phyloP scores from a whole-genome alignment of 495 filamentous ascomycete species.

The Penicillium manginii region DNA sequence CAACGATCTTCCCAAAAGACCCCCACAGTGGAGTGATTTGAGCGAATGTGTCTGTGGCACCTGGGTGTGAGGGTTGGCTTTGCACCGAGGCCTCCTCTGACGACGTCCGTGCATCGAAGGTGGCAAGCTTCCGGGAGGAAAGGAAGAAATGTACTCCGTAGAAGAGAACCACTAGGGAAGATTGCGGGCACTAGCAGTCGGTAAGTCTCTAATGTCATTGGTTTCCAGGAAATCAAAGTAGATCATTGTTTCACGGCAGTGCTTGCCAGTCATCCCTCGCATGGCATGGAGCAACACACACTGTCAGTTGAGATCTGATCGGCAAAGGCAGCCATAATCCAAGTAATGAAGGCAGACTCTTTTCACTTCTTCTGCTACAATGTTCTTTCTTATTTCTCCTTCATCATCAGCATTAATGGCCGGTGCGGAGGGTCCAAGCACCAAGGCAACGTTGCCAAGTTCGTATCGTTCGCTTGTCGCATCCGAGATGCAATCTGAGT shows the following conservation, averaged over 20 bases:
- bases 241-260: conserved; percentile 21
- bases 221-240: conserved; percentile 22
- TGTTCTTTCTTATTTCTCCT: background rate
- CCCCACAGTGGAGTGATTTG: conserved; percentile 22
- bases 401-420: conserved; percentile 1
- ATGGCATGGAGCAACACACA: conserved; percentile 8
- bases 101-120: conserved; percentile 5
- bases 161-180: background rate
- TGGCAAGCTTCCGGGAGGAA: conserved; percentile 13
- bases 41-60: conserved; percentile 13
- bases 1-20: background rate
- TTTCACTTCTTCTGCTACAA: background rate
- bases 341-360: conserved; percentile 16
- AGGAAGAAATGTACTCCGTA: no score
- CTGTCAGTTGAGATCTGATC: conserved; percentile 14
- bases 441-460: conserved; percentile 23
- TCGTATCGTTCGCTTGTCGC: conserved; percentile 7
- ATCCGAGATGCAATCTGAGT: conserved; percentile 1
- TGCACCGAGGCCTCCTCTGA: conserved; percentile 6
- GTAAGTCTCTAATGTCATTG: conserved; percentile 7
- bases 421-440: conserved; percentile 19
- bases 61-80: conserved; percentile 9
- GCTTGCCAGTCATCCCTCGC: conserved; percentile 18
- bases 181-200: conserved; percentile 8
- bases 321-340: conserved; percentile 20